Percentiles rank a stretch among this genome's conserved stretches.
phyloP scores from a whole-genome alignment of 352 stramenopile species.

The Plasmopara muralis region DNA sequence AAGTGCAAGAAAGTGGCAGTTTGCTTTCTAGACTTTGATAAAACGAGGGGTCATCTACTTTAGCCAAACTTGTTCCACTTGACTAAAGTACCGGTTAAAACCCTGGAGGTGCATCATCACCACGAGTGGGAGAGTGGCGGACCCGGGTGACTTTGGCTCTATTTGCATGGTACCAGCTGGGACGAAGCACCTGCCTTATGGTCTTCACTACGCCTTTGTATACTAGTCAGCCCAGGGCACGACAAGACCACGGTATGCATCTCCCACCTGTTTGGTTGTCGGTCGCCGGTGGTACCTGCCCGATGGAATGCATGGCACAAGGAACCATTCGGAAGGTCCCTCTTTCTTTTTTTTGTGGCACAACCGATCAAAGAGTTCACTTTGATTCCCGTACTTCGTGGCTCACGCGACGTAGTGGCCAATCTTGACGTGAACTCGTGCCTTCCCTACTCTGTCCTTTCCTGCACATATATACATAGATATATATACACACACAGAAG shows the following conservation, averaged over 20 bases:
- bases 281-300: neutral
- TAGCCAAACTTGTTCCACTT: too few species aligned
- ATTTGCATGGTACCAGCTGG: conserved; percentile 22
- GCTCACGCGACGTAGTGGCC: too few species aligned
- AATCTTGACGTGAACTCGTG: conserved; percentile 1
- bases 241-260: conserved; percentile 15
- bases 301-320: neutral
- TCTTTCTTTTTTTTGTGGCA: neutral
- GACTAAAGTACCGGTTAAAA: too few species aligned
- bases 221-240: conserved; percentile 15
- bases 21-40: too few species aligned
- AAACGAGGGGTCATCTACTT: too few species aligned
- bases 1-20: too few species aligned
- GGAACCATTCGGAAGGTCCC: neutral
- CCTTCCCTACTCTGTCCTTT: conserved; percentile 9
- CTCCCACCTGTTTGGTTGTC: conserved; percentile 9
- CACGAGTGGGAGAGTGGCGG: conserved; percentile 22
- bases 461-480: conserved; percentile 7
- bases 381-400: neutral
- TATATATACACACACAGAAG: neutral
- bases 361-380: neutral
- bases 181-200: conserved; percentile 3
- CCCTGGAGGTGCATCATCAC: neutral
- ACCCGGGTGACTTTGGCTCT: conserved; percentile 10
- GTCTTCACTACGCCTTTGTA: conserved; percentile 14